phyloP scores from a whole-genome alignment of 495 filamentous ascomycete genomes.

The Aspergillus asperescens region DNA sequence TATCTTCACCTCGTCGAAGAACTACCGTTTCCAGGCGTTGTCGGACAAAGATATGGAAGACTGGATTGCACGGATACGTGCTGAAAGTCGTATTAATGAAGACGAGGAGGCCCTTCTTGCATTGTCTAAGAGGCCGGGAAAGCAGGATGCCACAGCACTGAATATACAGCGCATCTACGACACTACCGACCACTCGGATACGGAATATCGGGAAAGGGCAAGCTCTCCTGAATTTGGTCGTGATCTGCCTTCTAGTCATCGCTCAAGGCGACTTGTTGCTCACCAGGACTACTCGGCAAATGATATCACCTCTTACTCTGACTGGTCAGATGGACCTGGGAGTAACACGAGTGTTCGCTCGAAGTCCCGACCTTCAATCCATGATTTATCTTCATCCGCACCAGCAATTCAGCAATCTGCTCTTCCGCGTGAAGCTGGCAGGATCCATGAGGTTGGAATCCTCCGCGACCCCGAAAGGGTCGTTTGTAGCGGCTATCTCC shows the following conservation, averaged over 20 bases:
- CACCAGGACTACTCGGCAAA: constrained; percentile 79
- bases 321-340: constrained; percentile 68
- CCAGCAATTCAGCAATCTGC: constrained; percentile 25
- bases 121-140: constrained; percentile 43
- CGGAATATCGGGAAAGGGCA: constrained; percentile 28
- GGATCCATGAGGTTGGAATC: constrained; percentile 49
- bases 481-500: constrained; percentile 86
- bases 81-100: constrained; percentile 75
- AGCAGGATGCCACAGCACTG: constrained; percentile 29
- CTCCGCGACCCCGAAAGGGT: constrained; percentile 66
- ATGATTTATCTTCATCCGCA: constrained; percentile 28
- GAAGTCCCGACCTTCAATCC: constrained; percentile 30
- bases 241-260: constrained; percentile 26
- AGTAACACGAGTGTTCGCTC: constrained; percentile 25
- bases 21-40: constrained; percentile 79
- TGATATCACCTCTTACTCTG: constrained; percentile 82
- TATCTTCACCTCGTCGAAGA: constrained; percentile 85
- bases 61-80: constrained; percentile 80
- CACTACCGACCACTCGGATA: constrained; percentile 43
- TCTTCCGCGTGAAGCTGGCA: constrained; percentile 50
- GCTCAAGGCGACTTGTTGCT: constrained; percentile 41
- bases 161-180: constrained; percentile 39
- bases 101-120: constrained; percentile 74
- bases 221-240: constrained; percentile 44
- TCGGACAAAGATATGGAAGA: constrained; percentile 70